Evolutionary conservation across 163 green algal species (phyloP), one percentile per base, ranked within the genome.

Genomic region (Chlorella variabilis): DNA sequence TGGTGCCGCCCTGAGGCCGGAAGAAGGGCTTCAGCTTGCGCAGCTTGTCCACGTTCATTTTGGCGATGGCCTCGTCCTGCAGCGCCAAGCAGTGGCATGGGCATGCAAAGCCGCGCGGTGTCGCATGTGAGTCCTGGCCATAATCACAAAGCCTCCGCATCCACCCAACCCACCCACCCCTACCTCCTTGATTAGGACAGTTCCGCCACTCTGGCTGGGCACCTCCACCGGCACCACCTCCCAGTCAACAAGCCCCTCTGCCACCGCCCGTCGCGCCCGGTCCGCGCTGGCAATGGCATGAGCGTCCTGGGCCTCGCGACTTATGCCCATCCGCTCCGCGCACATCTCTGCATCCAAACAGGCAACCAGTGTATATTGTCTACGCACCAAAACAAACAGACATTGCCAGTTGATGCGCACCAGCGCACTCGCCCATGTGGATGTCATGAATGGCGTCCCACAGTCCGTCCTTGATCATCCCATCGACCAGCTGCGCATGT

Each of bases 391-490:
- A n/a, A 54, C 45, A 54, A 54, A 54, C 45, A 54, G 45, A 11
- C 45, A 54, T n/a, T n/a, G n/a, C n/a, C n/a, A n/a, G n/a, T n/a
- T n/a, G n/a, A n/a, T n/a, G n/a, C n/a, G 34, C 34, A 80, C 73
- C 73, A 41, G 73, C 95, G 77, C 88, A 96, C 45, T 84, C 83
- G 6, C 95, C 95, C 95, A 98, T 98, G 90, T 98, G 93, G 0
- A 89, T 85, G 78, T 97, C 87, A 29, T 80, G 71, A 79, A 94
- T 90, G 0, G 94, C 88, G 75, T 98, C 93, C 91, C 92, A 97
- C 56, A 98, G 86, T 0, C 95, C 95, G 80, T 98, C 95, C 17
- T 85, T 83, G 2, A 97, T 82, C 77, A 98, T 88, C 17, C 91
- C 91, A 69, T 98, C 95, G 48, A 94, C 84, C 6, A 98, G 39